phyloP scores from a whole-genome alignment of 768 basidiomycete species.

The Coprinopsis sp. region DNA sequence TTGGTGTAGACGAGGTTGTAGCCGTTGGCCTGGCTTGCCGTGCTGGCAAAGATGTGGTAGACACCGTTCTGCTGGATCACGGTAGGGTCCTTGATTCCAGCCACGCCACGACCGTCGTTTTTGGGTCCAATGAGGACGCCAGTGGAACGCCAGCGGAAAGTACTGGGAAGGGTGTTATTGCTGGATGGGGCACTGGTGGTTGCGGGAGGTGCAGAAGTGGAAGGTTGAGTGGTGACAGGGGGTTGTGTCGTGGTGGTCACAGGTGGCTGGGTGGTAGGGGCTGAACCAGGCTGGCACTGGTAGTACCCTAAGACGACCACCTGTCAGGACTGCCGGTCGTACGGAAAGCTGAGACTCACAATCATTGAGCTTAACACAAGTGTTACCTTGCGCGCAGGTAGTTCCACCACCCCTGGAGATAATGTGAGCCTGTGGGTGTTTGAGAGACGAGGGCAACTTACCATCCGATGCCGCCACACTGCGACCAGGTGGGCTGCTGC shows the following conservation, averaged over 20 bases:
- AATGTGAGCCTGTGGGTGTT: too few relatives aligned
- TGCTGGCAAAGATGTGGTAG: slow-evolving; percentile 18
- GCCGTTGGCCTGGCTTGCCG: slow-evolving; percentile 4
- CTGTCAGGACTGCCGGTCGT: too few relatives aligned
- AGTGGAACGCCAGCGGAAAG: slow-evolving; percentile 15
- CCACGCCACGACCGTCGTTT: slow-evolving; percentile 9
- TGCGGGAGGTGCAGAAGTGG: too few relatives aligned
- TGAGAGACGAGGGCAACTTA: too few relatives aligned
- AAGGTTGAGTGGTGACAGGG: neutral
- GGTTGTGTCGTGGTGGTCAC: too few relatives aligned
- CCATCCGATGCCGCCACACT: too few relatives aligned
- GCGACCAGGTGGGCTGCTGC: too few relatives aligned
- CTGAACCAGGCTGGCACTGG: neutral
- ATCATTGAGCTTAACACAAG: too few relatives aligned
- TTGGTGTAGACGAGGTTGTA: slow-evolving; percentile 14
- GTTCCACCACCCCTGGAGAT: too few relatives aligned
- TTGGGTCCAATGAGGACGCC: slow-evolving; percentile 12
- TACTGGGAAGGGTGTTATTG: slow-evolving; percentile 12
- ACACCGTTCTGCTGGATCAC: slow-evolving; percentile 14
- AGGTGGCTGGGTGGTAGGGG: neutral
- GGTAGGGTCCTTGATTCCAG: slow-evolving; percentile 17
- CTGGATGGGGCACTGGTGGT: neutral
- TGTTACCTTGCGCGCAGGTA: too few relatives aligned
- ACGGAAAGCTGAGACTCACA: too few relatives aligned
- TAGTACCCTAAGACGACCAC: too few relatives aligned